Percentiles rank a stretch among this genome's conserved stretches.
These are phyloP conservation scores for Alternaria alternata DNA, from an alignment of 2,329 filamentous ascomycete species.

Conservation along the genomic window DNA sequence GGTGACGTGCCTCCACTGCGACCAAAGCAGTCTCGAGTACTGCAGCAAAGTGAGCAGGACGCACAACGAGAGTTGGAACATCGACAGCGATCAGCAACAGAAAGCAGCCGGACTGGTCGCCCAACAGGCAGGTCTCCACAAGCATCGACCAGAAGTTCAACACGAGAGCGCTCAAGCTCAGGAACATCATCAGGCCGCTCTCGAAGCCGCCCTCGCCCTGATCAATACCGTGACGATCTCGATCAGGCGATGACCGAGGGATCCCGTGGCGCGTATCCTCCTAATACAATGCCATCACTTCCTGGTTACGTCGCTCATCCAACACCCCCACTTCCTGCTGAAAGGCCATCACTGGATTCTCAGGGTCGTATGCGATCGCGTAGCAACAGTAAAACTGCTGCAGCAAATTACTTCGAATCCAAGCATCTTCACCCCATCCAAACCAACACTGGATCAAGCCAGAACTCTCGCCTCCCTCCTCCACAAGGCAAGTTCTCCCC, in stretches of 20 bases:
- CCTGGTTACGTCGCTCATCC: constrained; percentile 44
- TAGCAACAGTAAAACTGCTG: constrained; percentile 48
- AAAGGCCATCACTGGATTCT: constrained; percentile 39
- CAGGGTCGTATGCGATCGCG: constrained; percentile 42
- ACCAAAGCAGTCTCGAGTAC: constrained; percentile 43
- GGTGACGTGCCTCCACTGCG: constrained; percentile 38
- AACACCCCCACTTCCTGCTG: constrained; percentile 39
- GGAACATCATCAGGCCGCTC: constrained; percentile 62
- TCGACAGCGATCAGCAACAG: constrained; percentile 46
- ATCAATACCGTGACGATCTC: constrained; percentile 61
- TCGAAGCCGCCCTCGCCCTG: constrained; percentile 59
- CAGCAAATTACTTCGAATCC: constrained; percentile 46
- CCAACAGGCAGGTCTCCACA: constrained; percentile 49
- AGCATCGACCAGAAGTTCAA: constrained; percentile 50
- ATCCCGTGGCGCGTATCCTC: constrained; percentile 42
- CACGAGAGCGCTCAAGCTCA: constrained; percentile 64
- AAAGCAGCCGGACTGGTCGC: constrained; percentile 42
- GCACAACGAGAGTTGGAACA: constrained; percentile 42
- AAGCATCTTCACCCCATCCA: constrained; percentile 51
- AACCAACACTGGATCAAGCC: constrained; percentile 33
- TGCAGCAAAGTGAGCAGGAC: constrained; percentile 47
- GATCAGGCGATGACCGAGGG: constrained; percentile 60
- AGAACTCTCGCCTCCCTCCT: constrained; percentile 36
- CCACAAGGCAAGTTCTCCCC: constrained; percentile 39
- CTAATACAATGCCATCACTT: constrained; percentile 45